Evolutionary conservation across 352 stramenopile species (phyloP).

Genomic region (Blastocystis sp.): DNA sequence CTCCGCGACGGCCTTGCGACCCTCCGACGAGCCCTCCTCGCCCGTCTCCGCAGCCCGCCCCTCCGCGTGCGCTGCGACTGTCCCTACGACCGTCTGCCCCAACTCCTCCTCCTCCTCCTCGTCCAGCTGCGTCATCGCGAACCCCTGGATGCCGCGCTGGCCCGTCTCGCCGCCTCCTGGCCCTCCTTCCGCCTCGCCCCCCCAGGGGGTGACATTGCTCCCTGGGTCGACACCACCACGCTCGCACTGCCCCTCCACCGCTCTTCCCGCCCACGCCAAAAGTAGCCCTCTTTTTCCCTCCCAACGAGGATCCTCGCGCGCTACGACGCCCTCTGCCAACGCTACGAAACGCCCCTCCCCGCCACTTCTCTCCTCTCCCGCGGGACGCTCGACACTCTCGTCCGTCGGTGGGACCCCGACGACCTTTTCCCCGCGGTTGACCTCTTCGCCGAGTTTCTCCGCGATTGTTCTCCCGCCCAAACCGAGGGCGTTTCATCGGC

Average conservation of each 20-base stretch:
- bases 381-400: neutral
- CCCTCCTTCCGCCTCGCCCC: neutral
- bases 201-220: neutral
- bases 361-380: neutral
- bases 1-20: neutral
- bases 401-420: neutral
- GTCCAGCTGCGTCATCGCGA: neutral
- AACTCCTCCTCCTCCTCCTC: neutral
- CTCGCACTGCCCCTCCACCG: neutral
- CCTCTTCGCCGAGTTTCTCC: neutral
- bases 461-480: neutral
- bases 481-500: neutral
- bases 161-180: neutral
- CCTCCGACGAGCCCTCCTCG: neutral
- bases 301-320: neutral
- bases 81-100: neutral
- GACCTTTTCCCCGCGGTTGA: neutral
- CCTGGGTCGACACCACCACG: neutral
- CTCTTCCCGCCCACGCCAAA: neutral
- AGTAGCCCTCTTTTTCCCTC: neutral
- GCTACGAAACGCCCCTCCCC: neutral
- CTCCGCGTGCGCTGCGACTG: neutral
- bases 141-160: neutral
- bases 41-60: neutral
- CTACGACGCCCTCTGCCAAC: neutral